Conservation (phyloP, 2,329 filamentous ascomycete genomes). For the Fusarium pseudoanthophilum region DNA sequence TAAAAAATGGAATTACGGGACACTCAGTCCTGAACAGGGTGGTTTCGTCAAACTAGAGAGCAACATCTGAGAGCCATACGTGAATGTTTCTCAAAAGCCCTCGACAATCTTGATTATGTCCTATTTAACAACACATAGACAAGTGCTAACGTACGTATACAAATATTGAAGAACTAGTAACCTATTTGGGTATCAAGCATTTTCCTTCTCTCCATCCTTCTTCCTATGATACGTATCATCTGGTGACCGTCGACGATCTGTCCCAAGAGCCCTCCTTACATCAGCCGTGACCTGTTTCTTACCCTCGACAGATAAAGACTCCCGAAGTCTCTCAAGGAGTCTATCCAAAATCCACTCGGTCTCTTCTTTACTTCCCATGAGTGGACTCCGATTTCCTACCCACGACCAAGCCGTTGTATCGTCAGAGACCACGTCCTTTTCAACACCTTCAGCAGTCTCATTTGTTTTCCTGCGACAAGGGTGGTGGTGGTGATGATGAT, state of each 20-base stretch:
- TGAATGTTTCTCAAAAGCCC: background rate
- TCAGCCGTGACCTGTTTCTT: slow-evolving; percentile 21
- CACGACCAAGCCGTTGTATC: slow-evolving; percentile 70
- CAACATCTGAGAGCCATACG: background rate
- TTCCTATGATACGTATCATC: background rate
- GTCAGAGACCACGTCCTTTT: slow-evolving; percentile 36
- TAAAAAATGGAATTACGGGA: background rate
- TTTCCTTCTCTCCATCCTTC: background rate
- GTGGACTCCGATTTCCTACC: slow-evolving; percentile 74
- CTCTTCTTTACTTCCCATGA: slow-evolving; percentile 76
- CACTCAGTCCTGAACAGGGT: background rate
- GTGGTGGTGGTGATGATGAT: slow-evolving; percentile 1
- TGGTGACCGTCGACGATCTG: slow-evolving; percentile 4
- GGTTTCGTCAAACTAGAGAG: background rate
- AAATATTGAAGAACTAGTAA: background rate
- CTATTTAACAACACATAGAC: background rate
- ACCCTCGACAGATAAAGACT: slow-evolving; percentile 44
- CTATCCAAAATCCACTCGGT: slow-evolving; percentile 78
- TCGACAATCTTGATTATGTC: background rate
- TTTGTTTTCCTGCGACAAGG: background rate
- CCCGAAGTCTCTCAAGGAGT: slow-evolving; percentile 64
- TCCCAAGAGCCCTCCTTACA: slow-evolving; percentile 11
- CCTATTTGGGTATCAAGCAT: slow-evolving; percentile 3
- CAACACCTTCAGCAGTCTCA: background rate
- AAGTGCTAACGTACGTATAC: background rate